Conservation (phyloP, 768 basidiomycete genomes). For the Paxillus ammoniavirescens region DNA sequence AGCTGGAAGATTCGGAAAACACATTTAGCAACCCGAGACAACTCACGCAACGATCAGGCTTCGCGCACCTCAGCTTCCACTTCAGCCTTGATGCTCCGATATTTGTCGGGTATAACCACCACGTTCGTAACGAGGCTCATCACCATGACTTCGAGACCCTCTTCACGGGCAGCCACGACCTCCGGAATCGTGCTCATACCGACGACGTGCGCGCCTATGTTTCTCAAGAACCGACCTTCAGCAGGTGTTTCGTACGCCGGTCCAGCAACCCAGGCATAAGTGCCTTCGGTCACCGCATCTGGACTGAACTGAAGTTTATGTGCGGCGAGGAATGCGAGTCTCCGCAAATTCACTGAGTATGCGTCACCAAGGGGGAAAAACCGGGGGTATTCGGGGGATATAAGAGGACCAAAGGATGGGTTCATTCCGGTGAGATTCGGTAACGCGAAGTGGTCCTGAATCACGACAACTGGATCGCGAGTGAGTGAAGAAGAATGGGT, state of each 20-base stretch:
- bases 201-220: slow-evolving; percentile 83
- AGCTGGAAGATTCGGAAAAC: slow-evolving; percentile 41
- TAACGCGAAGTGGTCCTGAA: slow-evolving; percentile 83
- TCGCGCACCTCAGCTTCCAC: slow-evolving; percentile 70
- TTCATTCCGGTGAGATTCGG: slow-evolving; percentile 78
- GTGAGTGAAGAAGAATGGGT: slow-evolving; percentile 9
- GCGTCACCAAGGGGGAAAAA: slow-evolving; percentile 86
- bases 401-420: slow-evolving; percentile 72
- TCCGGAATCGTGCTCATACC: slow-evolving; percentile 95
- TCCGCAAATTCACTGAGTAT: slow-evolving; percentile 71
- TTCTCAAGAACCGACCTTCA: slow-evolving; percentile 74
- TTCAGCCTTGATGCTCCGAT: slow-evolving; percentile 69
- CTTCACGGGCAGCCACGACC: slow-evolving; percentile 76
- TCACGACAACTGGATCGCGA: slow-evolving; percentile 60
- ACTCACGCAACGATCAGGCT: background rate
- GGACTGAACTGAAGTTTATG: slow-evolving; percentile 53
- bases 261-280: slow-evolving; percentile 88
- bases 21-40: slow-evolving; percentile 3
- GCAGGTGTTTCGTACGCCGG: slow-evolving; percentile 90
- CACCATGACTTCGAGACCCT: slow-evolving; percentile 72
- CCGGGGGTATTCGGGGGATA: slow-evolving; percentile 58
- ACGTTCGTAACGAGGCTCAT: slow-evolving; percentile 85
- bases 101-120: slow-evolving; percentile 69
- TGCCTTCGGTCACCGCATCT: slow-evolving; percentile 71
- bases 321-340: slow-evolving; percentile 69